Base-by-base conservation (phyloP, 129 eudicot genomes). In the Pittosporum tobira region DNA sequence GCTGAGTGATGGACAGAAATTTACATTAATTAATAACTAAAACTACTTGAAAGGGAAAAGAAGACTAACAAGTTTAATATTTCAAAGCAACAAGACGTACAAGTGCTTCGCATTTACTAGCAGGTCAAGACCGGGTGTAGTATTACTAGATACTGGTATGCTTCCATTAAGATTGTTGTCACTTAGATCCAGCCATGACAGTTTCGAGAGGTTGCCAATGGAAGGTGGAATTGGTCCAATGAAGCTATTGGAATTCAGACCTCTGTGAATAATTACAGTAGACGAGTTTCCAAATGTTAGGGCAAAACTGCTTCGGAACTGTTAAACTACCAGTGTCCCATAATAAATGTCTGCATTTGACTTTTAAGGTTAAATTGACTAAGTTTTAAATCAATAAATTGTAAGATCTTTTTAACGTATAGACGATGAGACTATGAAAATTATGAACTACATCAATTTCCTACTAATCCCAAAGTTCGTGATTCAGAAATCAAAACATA, bases 181-280 rank as follows among this genome's bases (percentile, higher is more conserved):
- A 75, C 95, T 80, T 63, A 90, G 70, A 76, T 83, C 94, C 68
- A 90, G 70, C 95, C 95, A 90, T 65, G 88, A 80, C 30, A 90
- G 71, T 21, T 48, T 71, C 6, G 71, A 19, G 48, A 90, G 57
- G 57, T 74, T 80, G 25, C 98, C 98, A 26, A 90, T 73, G 51
- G 90, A 73, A 38, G 79, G 74, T 57, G 98, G 98, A 62, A 90
- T 81, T 4, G 40, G 21, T 47, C 98, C 98, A 53, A 9, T 74
- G 67, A 90, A 86, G 75, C 76, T 70, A 61, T 90, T 90, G 31
- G 67, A 65, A 49, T 74, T 86, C 21, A 90, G 81, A 21, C 85
- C 88, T 72, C 95, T 90, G 87, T n/a, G n/a, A n/a, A n/a, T n/a
- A n/a, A n/a, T n/a, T n/a, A n/a, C n/a, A n/a, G n/a, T n/a, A n/a